Evolutionary conservation across 306 rosid genomes (phyloP).

Genomic region (Cyclanthera cordifolia): DNA sequence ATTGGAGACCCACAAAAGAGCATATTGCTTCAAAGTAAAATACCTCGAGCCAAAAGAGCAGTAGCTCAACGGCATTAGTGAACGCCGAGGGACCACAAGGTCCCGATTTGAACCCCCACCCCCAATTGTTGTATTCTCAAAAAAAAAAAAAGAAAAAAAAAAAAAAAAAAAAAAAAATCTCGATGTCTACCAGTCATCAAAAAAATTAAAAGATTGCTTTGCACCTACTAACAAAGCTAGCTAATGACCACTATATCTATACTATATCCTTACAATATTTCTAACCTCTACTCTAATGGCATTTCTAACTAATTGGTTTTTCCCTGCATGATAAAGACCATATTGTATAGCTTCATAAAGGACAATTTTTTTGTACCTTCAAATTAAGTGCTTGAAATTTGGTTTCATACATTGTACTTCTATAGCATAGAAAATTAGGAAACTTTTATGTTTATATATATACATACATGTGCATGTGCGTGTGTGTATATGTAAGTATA

Average conservation of each 20-base stretch:
- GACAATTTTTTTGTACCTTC: background rate
- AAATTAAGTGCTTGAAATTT: background rate
- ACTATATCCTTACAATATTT: background rate
- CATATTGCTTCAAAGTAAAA: too few species aligned
- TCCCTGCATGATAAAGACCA: background rate
- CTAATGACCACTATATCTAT: background rate
- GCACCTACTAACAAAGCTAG: background rate
- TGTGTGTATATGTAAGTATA: too few species aligned
- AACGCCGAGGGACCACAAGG: too few species aligned
- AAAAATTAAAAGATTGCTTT: too few species aligned
- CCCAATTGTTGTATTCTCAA: too few species aligned
- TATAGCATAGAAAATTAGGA: background rate
- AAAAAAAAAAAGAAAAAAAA: too few species aligned
- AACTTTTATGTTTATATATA: background rate
- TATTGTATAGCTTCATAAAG: background rate
- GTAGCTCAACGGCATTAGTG: too few species aligned
- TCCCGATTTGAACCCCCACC: background rate
- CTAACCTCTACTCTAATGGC: background rate
- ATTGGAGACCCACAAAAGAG: too few species aligned
- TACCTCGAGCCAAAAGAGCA: too few species aligned
- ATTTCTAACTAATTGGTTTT: background rate
- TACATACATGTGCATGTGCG: too few species aligned
- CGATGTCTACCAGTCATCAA: too few species aligned
- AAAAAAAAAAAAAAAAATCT: too few species aligned
- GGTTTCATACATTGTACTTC: background rate